Base-by-base conservation (phyloP, 805 yeast genomes). In the Cyberlindnera lachancei region DNA sequence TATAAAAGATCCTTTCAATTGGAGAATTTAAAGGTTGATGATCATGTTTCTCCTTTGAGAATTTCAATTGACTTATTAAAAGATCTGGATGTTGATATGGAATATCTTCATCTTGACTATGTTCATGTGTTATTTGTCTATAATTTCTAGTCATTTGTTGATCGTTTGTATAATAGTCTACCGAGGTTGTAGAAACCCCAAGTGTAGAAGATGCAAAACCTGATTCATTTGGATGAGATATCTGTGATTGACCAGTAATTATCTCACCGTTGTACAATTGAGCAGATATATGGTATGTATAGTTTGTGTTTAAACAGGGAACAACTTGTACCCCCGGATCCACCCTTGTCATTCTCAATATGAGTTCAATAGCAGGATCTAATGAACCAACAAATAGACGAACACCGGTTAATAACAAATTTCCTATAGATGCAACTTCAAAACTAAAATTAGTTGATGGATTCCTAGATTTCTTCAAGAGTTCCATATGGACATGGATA, bases 231-330 rank as follows among this genome's bases (percentile, higher is more conserved):
- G 97, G 97, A 56, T 88, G 97, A 2, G 95, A 85, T 9, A 88
- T 88, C 50, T 87, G 95, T 4, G 90, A 79, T 54, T 88, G 97
- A 10, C 97, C 97, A 0, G 88, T 80, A 22, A 88, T 78, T 3
- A 80, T 63, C 4, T 69, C 63, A 3, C 94, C 95, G 54, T 84
- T 72, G 21, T 61, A 59, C 27, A 88, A 61, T 18, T 70, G 44
- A 0, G 95, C 96, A 30, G 90, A 77, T 18, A 88, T 86, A 48
- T 87, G 94, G 43, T 85, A 84, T 12, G 88, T 76, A 59, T 82
- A 83, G 46, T 80, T 84, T 7, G 95, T 82, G 48, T 82, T 85
- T 24, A 87, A 61, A 40, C 94, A 86, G 0, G 96, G 95, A 6
- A 84, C 53, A 2, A 87, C 85, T 25, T 70, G 64, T 3, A 68